Conservation (phyloP, 163 green algal genomes). For the Scenedesmus sp. region DNA sequence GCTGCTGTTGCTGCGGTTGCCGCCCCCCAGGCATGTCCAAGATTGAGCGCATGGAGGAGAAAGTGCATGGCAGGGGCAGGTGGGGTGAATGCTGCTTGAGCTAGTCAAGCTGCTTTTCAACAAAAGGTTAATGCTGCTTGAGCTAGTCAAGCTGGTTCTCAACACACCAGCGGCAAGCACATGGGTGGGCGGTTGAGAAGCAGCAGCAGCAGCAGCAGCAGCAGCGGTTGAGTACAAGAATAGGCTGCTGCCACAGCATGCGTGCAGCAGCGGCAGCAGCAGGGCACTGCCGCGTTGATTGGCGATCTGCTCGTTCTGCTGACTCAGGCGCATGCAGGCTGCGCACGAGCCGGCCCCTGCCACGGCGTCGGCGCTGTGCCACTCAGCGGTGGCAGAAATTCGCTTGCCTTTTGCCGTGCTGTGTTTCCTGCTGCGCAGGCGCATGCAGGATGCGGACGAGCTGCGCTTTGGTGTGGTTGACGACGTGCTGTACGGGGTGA, state of each 20-base stretch:
- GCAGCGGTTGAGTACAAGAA: neutral
- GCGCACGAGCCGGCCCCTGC: slow-evolving; percentile 88
- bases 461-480: slow-evolving; percentile 90
- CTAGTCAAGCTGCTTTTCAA: neutral
- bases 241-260: neutral
- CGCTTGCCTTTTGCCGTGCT: no score
- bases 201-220: neutral
- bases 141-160: neutral
- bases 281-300: no score
- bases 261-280: neutral
- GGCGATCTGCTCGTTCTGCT: neutral
- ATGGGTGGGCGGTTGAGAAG: neutral
- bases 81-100: slow-evolving; percentile 3
- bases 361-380: no score
- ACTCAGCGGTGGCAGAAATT: no score
- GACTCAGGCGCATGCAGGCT: slow-evolving; percentile 64
- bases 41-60: slow-evolving; percentile 85
- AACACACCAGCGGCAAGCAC: no score
- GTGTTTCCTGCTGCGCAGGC: slow-evolving; percentile 42
- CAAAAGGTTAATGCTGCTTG: neutral
- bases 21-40: slow-evolving; percentile 84
- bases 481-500: slow-evolving; percentile 83
- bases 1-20: neutral
- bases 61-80: slow-evolving; percentile 86
- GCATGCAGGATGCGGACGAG: slow-evolving; percentile 79